Conservation (phyloP, 2,329 filamentous ascomycete genomes). For the Claviceps capensis region DNA sequence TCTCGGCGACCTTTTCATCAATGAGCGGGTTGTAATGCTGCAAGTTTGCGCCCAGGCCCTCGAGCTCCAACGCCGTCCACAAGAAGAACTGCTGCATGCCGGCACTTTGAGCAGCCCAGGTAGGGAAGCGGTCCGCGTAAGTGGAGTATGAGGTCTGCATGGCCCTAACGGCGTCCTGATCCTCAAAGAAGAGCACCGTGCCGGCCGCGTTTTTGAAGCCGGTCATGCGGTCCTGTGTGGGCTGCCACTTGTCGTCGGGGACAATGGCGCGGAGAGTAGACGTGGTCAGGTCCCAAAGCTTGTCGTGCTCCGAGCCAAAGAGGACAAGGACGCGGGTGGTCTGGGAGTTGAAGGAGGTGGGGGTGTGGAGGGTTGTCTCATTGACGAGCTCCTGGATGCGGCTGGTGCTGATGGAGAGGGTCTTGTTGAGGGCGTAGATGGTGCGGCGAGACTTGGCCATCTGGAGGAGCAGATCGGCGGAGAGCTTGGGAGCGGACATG, state of each 20-base stretch:
- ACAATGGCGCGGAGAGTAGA: slow-evolving; percentile 42
- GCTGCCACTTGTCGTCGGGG: slow-evolving; percentile 46
- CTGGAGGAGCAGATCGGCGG: slow-evolving; percentile 42
- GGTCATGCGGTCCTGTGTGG: slow-evolving; percentile 29
- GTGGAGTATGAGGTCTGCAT: slow-evolving; percentile 55
- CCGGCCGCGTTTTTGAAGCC: slow-evolving; percentile 61
- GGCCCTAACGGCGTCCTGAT: slow-evolving; percentile 50
- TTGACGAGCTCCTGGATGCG: slow-evolving; percentile 53
- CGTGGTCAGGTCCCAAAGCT: slow-evolving; percentile 66
- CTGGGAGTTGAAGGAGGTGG: slow-evolving; percentile 83
- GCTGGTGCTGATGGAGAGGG: slow-evolving; percentile 35
- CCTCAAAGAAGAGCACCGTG: slow-evolving; percentile 80
- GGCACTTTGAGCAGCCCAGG: slow-evolving; percentile 62
- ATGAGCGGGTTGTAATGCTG: slow-evolving; percentile 86
- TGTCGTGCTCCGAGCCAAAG: slow-evolving; percentile 69
- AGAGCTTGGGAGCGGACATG: slow-evolving; percentile 29
- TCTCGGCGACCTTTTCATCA: slow-evolving; percentile 52
- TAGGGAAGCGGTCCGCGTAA: slow-evolving; percentile 69
- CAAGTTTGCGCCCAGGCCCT: slow-evolving; percentile 76
- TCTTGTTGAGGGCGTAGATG: slow-evolving; percentile 54
- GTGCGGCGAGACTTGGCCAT: slow-evolving; percentile 55
- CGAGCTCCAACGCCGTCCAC: slow-evolving; percentile 72
- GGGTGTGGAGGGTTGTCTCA: slow-evolving; percentile 52
- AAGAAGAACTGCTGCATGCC: slow-evolving; percentile 68
- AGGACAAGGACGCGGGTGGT: slow-evolving; percentile 66